phyloP scores from a whole-genome alignment of 2,329 filamentous ascomycete species.

The Fusarium burgessii region DNA sequence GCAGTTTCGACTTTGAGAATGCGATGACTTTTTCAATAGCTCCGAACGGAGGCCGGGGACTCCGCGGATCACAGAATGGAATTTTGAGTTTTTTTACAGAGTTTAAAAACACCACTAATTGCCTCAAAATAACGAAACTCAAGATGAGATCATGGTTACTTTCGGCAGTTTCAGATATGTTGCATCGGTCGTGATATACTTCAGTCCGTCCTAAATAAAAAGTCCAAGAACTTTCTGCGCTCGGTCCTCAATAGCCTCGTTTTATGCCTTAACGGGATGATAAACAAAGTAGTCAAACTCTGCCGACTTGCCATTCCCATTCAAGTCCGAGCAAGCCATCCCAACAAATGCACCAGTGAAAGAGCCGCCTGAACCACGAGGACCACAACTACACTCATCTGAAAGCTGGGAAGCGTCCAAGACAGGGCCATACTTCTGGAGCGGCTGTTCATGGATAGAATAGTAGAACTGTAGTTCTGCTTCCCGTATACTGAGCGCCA shows the following conservation, averaged over 20 bases:
- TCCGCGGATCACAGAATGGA: not conserved
- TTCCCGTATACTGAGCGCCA: constrained; percentile 64
- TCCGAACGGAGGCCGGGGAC: not conserved
- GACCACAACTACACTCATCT: constrained; percentile 67
- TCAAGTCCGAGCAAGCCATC: constrained; percentile 66
- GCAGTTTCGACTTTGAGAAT: not conserved
- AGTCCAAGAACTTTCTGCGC: not conserved
- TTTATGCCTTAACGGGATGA: not conserved
- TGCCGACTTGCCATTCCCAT: constrained; percentile 60
- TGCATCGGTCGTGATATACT: not conserved
- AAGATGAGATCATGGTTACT: not conserved
- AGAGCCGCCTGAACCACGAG: constrained; percentile 69
- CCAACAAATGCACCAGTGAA: constrained; percentile 72
- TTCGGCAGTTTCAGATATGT: not conserved
- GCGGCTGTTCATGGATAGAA: constrained; percentile 56
- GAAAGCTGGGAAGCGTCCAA: constrained; percentile 69
- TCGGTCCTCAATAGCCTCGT: no score
- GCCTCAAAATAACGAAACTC: not conserved
- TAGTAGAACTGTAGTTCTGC: constrained; percentile 68
- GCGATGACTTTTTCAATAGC: not conserved
- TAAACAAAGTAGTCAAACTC: constrained; percentile 61
- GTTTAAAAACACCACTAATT: not conserved
- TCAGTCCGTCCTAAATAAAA: not conserved
- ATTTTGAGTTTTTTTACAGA: not conserved
- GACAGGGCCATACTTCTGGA: constrained; percentile 64